A percentile compares a stretch with the other conserved stretches of the same genome.
phyloP scores from a whole-genome alignment of 768 basidiomycete genomes.

The Mycena vulgaris region DNA sequence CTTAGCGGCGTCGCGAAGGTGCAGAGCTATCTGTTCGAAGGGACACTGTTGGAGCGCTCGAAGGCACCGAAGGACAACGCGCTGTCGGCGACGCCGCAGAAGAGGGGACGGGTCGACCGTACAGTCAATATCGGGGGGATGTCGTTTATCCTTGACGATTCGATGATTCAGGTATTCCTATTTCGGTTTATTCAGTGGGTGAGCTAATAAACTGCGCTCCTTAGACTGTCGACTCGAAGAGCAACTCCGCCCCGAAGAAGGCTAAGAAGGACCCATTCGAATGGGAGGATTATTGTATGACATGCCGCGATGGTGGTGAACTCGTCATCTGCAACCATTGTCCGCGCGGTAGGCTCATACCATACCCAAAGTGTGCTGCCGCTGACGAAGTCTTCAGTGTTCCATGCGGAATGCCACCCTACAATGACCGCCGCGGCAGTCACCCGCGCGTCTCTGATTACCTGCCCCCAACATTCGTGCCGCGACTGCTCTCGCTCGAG shows the following conservation, averaged over 20 bases:
- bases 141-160: conserved; percentile 46
- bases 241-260: conserved; percentile 41
- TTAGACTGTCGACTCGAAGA: conserved; percentile 23
- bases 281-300: conserved; percentile 72
- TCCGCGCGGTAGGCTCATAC: conserved; percentile 62
- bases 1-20: conserved; percentile 73
- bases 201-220: conserved; percentile 32
- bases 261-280: conserved; percentile 57
- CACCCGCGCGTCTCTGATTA: conserved; percentile 23
- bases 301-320: conserved; percentile 73
- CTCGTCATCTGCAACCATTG: conserved; percentile 64
- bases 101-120: conserved; percentile 58
- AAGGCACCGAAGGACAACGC: conserved; percentile 59
- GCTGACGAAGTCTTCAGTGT: conserved; percentile 54
- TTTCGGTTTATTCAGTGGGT: conserved; percentile 5
- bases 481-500: conserved; percentile 60
- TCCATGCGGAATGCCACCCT: conserved; percentile 66
- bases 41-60: conserved; percentile 54
- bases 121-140: conserved; percentile 52
- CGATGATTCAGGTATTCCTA: conserved; percentile 34
- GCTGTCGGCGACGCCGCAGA: conserved; percentile 59
- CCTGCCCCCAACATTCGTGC: conserved; percentile 70
- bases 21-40: conserved; percentile 72
- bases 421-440: conserved; percentile 45
- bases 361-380: not conserved